Percentiles rank a stretch among this genome's conserved stretches.
phyloP scores from a whole-genome alignment of 2,329 filamentous ascomycete genomes.

The Aspergillus alliaceus region DNA sequence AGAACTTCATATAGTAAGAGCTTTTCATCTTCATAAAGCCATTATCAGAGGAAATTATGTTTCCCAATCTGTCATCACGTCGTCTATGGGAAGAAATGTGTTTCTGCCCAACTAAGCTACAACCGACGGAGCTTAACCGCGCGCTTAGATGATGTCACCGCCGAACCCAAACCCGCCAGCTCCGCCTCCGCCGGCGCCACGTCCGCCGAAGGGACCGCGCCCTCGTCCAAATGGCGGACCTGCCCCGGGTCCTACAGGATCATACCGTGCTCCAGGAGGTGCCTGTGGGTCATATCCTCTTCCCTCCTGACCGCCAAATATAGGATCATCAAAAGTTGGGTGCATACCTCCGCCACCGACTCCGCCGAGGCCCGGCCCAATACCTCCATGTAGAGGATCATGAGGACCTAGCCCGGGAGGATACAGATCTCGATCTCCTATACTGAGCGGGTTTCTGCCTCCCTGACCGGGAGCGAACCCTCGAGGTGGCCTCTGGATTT shows the following conservation, averaged over 20 bases:
- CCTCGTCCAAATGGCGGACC: constrained; percentile 46
- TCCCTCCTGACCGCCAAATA: constrained; percentile 65
- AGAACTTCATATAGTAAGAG: too few species aligned
- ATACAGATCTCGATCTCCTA: constrained; percentile 85
- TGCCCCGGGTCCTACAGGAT: constrained; percentile 75
- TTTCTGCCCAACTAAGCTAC: background rate
- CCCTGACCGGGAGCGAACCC: constrained; percentile 44
- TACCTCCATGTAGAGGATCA: constrained; percentile 72
- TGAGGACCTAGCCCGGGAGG: constrained; percentile 82
- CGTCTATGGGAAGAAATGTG: background rate
- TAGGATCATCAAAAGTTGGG: constrained; percentile 87
- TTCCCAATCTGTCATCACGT: background rate
- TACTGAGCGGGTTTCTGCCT: constrained; percentile 61
- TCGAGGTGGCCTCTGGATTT: constrained; percentile 69
- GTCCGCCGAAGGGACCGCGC: constrained; percentile 23
- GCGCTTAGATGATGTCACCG: constrained; percentile 42
- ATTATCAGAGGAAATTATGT: background rate
- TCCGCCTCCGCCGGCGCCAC: constrained; percentile 47
- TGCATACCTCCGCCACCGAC: constrained; percentile 85
- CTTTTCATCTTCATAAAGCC: too few species aligned
- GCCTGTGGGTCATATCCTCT: constrained; percentile 66
- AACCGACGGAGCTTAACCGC: constrained; percentile 1
- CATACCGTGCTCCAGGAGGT: constrained; percentile 88
- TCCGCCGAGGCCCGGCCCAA: constrained; percentile 62
- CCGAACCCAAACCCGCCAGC: constrained; percentile 59